Evolutionary conservation across 441 rosid genomes (phyloP), one percentile per base, ranked within the genome.

Genomic region (Gossypium trilobum): DNA sequence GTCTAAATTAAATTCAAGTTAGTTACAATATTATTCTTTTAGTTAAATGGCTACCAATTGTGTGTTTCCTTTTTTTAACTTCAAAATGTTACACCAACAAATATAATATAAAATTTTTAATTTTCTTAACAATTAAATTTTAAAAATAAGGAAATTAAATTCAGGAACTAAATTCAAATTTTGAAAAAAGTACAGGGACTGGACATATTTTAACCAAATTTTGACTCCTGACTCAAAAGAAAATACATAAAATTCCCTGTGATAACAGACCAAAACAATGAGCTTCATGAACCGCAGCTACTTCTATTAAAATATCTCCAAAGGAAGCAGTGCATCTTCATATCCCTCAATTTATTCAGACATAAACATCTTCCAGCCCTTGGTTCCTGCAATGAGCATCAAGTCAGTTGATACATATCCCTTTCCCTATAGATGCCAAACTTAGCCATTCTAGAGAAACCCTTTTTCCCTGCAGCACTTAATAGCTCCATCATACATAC

Each of bases 401-500:
- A 52, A 52, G 17, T 52, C 57, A 52, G 23, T 52, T 52, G 44
- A 8, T 36, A 36, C 44, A 36, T 8, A 36, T 8, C 44, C 11
- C 44, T 36, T 36, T 36, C 2, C 44, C 44, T 36, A n/a, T 50
- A 50, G 54, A 50, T 16, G 5, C 6, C 52, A 48, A 48, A 48
- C 16, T 14, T 17, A 9, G 8, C 5, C 25, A 27, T 51, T 11
- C 50, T 64, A 75, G 10, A 81, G 74, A 73, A 60, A 65, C 6
- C 72, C 72, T 48, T 76, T 75, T 23, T 78, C 78, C 65, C 58
- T 78, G 69, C 74, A 66, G 16, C 74, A 60, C 42, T 23, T 60
- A 2, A 70, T 70, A 25, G 81, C 81, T 63, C 58, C 76, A 50
- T 73, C 75, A 25, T 73, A 48, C 77, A 52, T 78, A 8, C 78